phyloP scores from a whole-genome alignment of 768 basidiomycete genomes.

The Suillus clintonianus region DNA sequence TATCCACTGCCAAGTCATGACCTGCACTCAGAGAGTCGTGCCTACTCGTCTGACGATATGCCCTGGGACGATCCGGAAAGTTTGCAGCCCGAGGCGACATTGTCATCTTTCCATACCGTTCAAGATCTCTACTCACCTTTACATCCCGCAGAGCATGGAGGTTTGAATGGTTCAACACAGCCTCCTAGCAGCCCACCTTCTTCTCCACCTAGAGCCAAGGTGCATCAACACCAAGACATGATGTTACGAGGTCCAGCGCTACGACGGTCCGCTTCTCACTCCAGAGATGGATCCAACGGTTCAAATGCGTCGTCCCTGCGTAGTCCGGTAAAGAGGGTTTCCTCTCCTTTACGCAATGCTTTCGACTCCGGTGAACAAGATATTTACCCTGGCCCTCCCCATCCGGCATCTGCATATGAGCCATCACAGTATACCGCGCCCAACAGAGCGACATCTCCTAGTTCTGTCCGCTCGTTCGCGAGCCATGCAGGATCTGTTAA shows the following conservation, averaged over 20 bases:
- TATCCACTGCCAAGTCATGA: not conserved
- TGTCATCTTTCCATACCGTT: not conserved
- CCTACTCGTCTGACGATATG: conserved; percentile 16
- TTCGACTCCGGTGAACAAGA: conserved; percentile 8
- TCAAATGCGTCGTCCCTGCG: conserved; percentile 12
- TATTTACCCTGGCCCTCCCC: not conserved
- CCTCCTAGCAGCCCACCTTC: not conserved
- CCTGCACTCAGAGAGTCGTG: not conserved
- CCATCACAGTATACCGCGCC: not conserved
- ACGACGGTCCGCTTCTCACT: conserved; percentile 9
- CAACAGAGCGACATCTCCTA: conserved; percentile 26
- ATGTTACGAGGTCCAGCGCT: conserved; percentile 2
- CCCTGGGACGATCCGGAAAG: conserved; percentile 18
- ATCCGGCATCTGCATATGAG: conserved; percentile 1
- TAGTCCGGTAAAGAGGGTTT: conserved; percentile 12
- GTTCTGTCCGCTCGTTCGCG: conserved; percentile 22
- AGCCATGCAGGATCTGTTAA: conserved; percentile 14
- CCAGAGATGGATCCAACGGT: conserved; percentile 10
- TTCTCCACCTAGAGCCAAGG: conserved; percentile 5
- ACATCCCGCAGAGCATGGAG: not conserved
- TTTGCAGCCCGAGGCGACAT: not conserved
- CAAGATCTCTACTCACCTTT: not conserved
- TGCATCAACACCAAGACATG: conserved; percentile 7
- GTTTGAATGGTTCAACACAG: not conserved
- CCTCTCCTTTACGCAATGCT: conserved; percentile 15